Evolutionary conservation across 2,329 filamentous ascomycete species (phyloP).

Genomic region (Aspergillus brasiliensis): DNA sequence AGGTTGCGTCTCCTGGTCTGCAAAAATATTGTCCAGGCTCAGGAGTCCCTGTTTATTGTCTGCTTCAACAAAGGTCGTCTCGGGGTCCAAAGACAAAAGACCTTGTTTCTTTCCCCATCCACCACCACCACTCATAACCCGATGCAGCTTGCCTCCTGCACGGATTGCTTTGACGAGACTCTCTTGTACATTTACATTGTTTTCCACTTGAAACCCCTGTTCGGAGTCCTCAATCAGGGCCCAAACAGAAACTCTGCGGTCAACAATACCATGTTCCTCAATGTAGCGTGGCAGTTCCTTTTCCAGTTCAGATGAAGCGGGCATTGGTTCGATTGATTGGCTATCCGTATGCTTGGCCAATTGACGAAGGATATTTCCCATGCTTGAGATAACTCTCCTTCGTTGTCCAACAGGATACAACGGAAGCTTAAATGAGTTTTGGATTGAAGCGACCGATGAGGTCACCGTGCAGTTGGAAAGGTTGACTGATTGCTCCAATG

Average conservation of each 20-base stretch:
- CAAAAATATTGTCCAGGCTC: constrained; percentile 30
- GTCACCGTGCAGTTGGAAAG: constrained; percentile 36
- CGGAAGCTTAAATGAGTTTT: constrained; percentile 32
- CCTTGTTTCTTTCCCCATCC: constrained; percentile 51
- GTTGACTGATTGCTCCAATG: constrained; percentile 29
- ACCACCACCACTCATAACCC: constrained; percentile 47
- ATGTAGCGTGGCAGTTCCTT: constrained; percentile 45
- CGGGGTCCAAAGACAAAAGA: constrained; percentile 45
- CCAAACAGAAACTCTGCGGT: constrained; percentile 45
- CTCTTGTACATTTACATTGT: constrained; percentile 18
- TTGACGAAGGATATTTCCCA: constrained; percentile 48
- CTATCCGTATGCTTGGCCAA: constrained; percentile 36
- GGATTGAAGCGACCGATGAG: constrained; percentile 17
- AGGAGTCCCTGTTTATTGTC: constrained; percentile 17
- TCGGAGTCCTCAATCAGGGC: constrained; percentile 40
- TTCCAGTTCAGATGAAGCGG: constrained; percentile 46
- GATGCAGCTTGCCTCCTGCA: constrained; percentile 42
- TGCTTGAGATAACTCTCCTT: constrained; percentile 42
- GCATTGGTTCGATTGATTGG: constrained; percentile 33
- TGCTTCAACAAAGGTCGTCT: constrained; percentile 33
- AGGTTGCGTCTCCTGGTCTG: constrained; percentile 5
- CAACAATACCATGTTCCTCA: constrained; percentile 37
- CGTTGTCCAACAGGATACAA: constrained; percentile 40
- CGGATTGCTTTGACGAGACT: constrained; percentile 30
- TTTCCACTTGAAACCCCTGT: constrained; percentile 11